phyloP scores from a whole-genome alignment of 2,329 filamentous ascomycete genomes.

The Dactylellina leptospora region DNA sequence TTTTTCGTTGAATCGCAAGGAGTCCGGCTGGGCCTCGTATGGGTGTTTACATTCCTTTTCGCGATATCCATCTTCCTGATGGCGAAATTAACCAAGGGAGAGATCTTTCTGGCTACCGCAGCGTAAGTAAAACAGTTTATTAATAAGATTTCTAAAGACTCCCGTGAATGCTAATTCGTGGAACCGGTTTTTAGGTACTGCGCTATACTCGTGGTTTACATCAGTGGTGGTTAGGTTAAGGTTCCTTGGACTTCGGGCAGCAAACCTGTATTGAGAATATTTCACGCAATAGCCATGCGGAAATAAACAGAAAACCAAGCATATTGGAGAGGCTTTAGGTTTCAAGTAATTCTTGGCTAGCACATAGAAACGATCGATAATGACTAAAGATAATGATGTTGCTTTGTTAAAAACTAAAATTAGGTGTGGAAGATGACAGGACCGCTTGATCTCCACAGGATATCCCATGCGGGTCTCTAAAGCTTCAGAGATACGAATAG shows the following conservation, averaged over 20 bases:
- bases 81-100: slow-evolving; percentile 57
- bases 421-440: no score
- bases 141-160: no score
- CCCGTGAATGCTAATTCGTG: not conserved
- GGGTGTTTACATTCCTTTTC: slow-evolving; percentile 58
- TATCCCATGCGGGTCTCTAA: no score
- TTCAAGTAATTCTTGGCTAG: no score
- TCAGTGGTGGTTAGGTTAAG: slow-evolving; percentile 34
- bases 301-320: not conserved
- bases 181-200: slow-evolving; percentile 24
- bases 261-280: not conserved
- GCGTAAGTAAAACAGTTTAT: slow-evolving; percentile 55
- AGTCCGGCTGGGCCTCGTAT: slow-evolving; percentile 55
- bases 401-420: no score
- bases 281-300: not conserved
- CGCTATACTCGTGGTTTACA: slow-evolving; percentile 49
- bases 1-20: slow-evolving; percentile 52
- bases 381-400: no score
- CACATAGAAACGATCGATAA: no score
- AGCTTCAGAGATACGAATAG: no score
- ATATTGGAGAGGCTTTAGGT: no score
- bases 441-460: no score
- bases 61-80: slow-evolving; percentile 56
- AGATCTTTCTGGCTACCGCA: slow-evolving; percentile 58
- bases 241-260: not conserved